A percentile compares a stretch with the other conserved stretches of the same genome.
phyloP scores from a whole-genome alignment of 257 asterid genomes.

The Solanum medicagineum region DNA sequence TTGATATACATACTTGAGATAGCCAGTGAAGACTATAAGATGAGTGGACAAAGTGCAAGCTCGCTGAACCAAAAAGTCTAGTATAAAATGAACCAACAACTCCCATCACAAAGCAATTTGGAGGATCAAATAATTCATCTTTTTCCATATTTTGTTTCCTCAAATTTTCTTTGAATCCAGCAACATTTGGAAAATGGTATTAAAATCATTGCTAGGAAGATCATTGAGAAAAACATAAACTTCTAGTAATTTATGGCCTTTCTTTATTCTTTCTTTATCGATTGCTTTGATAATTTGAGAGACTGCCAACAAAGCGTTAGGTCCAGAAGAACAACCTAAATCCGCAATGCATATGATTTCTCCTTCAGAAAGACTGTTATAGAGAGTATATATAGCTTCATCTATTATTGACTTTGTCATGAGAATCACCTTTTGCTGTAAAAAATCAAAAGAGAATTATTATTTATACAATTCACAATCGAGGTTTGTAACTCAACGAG shows the following conservation, averaged over 20 bases:
- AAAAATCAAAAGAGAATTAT: too few relatives aligned
- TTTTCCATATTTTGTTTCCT: constrained; percentile 3
- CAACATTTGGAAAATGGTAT: constrained; percentile 30
- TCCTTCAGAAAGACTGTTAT: constrained; percentile 2
- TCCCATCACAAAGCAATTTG: constrained; percentile 23
- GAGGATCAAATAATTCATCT: not conserved
- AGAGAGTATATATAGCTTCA: constrained; percentile 9
- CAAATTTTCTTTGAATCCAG: constrained; percentile 10
- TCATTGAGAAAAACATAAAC: constrained; percentile 44
- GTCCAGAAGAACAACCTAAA: constrained; percentile 66
- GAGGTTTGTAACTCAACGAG: too few relatives aligned
- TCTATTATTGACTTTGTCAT: constrained; percentile 12
- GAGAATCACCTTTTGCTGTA: constrained; percentile 15
- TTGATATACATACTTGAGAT: constrained; percentile 16
- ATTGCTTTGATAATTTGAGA: not conserved
- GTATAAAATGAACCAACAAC: constrained; percentile 49
- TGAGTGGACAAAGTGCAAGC: constrained; percentile 50
- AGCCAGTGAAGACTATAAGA: constrained; percentile 61
- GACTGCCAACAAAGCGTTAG: constrained; percentile 27
- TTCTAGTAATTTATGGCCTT: constrained; percentile 18
- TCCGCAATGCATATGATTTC: constrained; percentile 34
- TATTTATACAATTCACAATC: too few relatives aligned
- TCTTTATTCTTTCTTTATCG: not conserved
- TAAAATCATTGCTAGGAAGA: constrained; percentile 58
- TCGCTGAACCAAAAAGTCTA: constrained; percentile 32